Percentiles rank a stretch among this genome's conserved stretches.
Conservation (phyloP, 768 basidiomycete species). For the Russula virescens region DNA sequence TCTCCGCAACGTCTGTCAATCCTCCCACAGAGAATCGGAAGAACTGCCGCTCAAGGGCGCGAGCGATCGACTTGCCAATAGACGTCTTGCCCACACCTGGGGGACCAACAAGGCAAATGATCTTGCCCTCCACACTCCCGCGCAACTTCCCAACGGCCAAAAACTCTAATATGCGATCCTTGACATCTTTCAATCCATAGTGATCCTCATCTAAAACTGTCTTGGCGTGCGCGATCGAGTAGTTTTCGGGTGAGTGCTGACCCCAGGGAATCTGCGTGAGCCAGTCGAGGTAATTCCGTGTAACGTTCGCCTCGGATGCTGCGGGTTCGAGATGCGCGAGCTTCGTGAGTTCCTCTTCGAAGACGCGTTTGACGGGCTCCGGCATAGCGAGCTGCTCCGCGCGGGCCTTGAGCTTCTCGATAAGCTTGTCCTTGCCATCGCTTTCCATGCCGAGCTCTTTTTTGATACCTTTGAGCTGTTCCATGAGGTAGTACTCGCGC, state of each 20-base stretch:
- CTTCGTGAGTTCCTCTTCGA: slow-evolving; percentile 93
- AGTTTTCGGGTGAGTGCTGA: slow-evolving; percentile 88
- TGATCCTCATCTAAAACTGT: slow-evolving; percentile 91
- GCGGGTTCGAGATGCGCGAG: slow-evolving; percentile 85
- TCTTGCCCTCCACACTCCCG: slow-evolving; percentile 95
- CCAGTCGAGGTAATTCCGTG: slow-evolving; percentile 93
- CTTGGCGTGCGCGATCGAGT: slow-evolving; percentile 75
- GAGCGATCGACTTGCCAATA: slow-evolving; percentile 91
- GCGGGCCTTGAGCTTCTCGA: slow-evolving; percentile 87
- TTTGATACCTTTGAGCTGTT: slow-evolving; percentile 94
- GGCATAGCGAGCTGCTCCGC: slow-evolving; percentile 84
- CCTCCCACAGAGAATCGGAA: slow-evolving; percentile 98
- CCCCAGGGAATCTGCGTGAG: slow-evolving; percentile 97
- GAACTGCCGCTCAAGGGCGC: slow-evolving; percentile 86
- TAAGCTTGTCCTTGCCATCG: slow-evolving; percentile 90
- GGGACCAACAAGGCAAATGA: slow-evolving; percentile 92
- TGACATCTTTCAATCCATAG: slow-evolving; percentile 88
- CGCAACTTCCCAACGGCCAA: slow-evolving; percentile 92
- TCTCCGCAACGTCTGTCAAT: slow-evolving; percentile 95
- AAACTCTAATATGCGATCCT: slow-evolving; percentile 92
- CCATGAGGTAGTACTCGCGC: slow-evolving; percentile 93
- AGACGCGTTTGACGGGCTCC: slow-evolving; percentile 82
- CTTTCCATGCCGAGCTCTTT: slow-evolving; percentile 94
- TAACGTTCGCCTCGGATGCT: slow-evolving; percentile 89
- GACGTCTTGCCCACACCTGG: slow-evolving; percentile 98